These are phyloP conservation scores for Clarireedia homoeocarpa DNA, from an alignment of 2,329 filamentous ascomycete genomes.

Conservation along the genomic window DNA sequence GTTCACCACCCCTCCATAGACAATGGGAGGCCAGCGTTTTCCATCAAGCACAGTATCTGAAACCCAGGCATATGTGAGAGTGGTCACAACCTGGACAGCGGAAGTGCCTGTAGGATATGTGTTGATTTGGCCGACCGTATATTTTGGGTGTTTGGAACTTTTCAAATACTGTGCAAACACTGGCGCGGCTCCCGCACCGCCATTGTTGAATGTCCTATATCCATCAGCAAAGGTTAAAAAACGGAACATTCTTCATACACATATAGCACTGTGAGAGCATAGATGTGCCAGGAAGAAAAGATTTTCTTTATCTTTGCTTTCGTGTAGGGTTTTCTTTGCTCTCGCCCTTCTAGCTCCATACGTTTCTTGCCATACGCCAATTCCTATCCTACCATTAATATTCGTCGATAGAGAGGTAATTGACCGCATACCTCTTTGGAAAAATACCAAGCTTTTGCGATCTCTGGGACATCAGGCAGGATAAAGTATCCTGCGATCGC, in stretches of 20 bases:
- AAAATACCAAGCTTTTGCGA: slow-evolving; percentile 9
- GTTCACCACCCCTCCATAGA: slow-evolving; percentile 38
- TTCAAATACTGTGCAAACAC: slow-evolving; percentile 38
- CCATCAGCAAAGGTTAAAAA: not conserved
- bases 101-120: slow-evolving; percentile 25
- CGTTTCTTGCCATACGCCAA: slow-evolving; percentile 12
- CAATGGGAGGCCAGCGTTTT: slow-evolving; percentile 35
- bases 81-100: slow-evolving; percentile 20
- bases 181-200: not conserved
- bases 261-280: slow-evolving; percentile 24
- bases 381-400: slow-evolving; percentile 1
- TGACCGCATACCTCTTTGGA: slow-evolving; percentile 1
- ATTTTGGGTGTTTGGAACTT: slow-evolving; percentile 29
- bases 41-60: slow-evolving; percentile 20
- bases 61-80: slow-evolving; percentile 25
- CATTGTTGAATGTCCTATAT: slow-evolving; percentile 5
- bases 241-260: slow-evolving; percentile 12
- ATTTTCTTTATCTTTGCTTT: slow-evolving; percentile 30
- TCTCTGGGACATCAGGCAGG: slow-evolving; percentile 32
- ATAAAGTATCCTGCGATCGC: slow-evolving; percentile 22
- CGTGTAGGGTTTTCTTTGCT: slow-evolving; percentile 32
- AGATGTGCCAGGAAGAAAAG: slow-evolving; percentile 34
- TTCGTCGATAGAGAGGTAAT: slow-evolving; percentile 11
- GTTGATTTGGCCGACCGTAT: slow-evolving; percentile 28
- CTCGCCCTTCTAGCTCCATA: slow-evolving; percentile 30